Base-by-base conservation (phyloP, 2,329 filamentous ascomycete genomes). In the Monilinia aucupariae region DNA sequence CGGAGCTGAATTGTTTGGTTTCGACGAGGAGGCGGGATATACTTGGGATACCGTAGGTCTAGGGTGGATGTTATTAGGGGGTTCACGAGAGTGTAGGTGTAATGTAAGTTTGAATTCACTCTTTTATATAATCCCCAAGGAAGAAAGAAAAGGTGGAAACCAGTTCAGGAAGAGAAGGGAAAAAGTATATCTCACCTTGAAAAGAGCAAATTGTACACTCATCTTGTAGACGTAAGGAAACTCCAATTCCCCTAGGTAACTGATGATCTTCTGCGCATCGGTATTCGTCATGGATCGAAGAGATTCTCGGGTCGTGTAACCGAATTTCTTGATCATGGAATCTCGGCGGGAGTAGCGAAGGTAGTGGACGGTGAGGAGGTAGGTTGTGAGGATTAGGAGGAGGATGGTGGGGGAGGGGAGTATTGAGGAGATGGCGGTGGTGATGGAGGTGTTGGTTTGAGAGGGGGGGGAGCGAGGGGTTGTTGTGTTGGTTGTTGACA, bases 161-260 rank as follows among this genome's bases (percentile, higher is more conserved):
- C 9, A 51, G 20, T 9, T 51, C 9, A 27, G 37, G 34, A 55
- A 27, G 2, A 12, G 17, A 27, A 34, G 48, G 22, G 41, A 49
- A 20, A 3, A 41, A 43, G 47, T n/a, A 52, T 63, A 34, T 63
- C 73, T 43, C 64, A 81, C 81, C 74, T 80, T 81, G 71, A 86
- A 85, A 7, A 87, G 75, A 1, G 84, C 82, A 70, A 86, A 85
- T 62, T 84, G 79, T 6, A 85, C 72, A 1, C 81, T 76, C 56
- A 80, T 82, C 15, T 76, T 71, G 60, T 75, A 79, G 0, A 79
- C 76, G 54, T 77, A 79, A 0, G 84, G 84, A 65, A 87, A 87
- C 67, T 87, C 84, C 4, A 81, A 73, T 56, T 80, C 74, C 2
- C 74, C 72, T 2, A 84, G 61, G 25, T 75, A 73, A 58, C 72